Conservation (phyloP, 192 early-diverging fungal species). For the Phlyctochytrium bullatum region DNA sequence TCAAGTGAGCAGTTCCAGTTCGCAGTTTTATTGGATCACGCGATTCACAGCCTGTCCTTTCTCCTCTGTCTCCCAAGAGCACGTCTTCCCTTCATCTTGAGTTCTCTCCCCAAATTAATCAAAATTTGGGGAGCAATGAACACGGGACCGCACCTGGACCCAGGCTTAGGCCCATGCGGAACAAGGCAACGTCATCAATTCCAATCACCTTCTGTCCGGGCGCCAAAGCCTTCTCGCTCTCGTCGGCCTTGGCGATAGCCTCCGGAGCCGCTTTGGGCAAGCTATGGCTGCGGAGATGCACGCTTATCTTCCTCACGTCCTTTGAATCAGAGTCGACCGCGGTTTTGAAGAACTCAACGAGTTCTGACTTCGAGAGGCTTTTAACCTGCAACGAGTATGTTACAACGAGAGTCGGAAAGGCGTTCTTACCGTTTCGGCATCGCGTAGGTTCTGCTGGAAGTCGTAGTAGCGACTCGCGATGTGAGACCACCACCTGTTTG, state of each 20-base stretch:
- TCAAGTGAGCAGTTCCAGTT: no score
- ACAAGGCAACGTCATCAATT: slow-evolving; percentile 1
- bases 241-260: background rate
- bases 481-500: slow-evolving; percentile 61
- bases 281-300: slow-evolving; percentile 46
- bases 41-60: no score
- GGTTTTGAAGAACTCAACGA: slow-evolving; percentile 59
- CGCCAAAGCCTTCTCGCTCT: background rate
- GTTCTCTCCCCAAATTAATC: no score
- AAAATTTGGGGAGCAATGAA: no score
- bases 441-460: slow-evolving; percentile 70
- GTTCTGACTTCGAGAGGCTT: slow-evolving; percentile 37
- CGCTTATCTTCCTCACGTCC: slow-evolving; percentile 59
- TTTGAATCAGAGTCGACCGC: slow-evolving; percentile 56
- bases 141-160: slow-evolving; percentile 13
- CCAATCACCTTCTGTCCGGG: background rate
- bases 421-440: slow-evolving; percentile 54
- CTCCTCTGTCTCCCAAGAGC: no score
- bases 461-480: slow-evolving; percentile 72
- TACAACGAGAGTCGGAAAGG: background rate
- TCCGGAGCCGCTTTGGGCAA: background rate
- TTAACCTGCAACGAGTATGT: slow-evolving; percentile 12
- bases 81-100: no score
- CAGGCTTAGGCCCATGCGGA: slow-evolving; percentile 19
- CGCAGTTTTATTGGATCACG: no score